Evolutionary conservation across 108 stramenopile species (phyloP).

Genomic region (Nitzschia sp.): DNA sequence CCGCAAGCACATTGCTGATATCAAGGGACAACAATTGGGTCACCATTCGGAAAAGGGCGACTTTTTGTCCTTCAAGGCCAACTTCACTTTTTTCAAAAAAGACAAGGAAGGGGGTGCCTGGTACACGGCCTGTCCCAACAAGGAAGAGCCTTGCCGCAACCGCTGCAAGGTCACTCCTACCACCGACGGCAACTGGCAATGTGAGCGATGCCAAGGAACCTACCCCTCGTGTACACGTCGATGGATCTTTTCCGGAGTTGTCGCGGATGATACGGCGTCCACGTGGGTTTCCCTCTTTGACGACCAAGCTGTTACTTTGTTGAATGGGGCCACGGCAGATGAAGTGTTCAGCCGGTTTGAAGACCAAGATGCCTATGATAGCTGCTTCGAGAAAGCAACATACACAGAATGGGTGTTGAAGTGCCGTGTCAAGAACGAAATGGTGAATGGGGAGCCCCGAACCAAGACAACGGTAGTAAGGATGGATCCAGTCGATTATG

Average conservation of each 20-base stretch:
- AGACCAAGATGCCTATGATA: slow-evolving; percentile 69
- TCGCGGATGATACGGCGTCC: slow-evolving; percentile 79
- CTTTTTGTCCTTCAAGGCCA: slow-evolving; percentile 84
- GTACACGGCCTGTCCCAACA: slow-evolving; percentile 93
- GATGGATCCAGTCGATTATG: slow-evolving; percentile 82
- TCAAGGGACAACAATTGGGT: slow-evolving; percentile 86
- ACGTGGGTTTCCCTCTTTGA: slow-evolving; percentile 92
- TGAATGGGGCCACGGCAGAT: slow-evolving; percentile 82
- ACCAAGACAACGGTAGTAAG: slow-evolving; percentile 75
- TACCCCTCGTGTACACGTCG: slow-evolving; percentile 75
- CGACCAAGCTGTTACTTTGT: slow-evolving; percentile 75
- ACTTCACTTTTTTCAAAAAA: slow-evolving; percentile 88
- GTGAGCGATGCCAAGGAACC: slow-evolving; percentile 80
- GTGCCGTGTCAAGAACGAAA: slow-evolving; percentile 90
- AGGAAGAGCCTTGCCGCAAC: slow-evolving; percentile 84
- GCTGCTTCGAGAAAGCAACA: slow-evolving; percentile 63
- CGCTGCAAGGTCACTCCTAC: slow-evolving; percentile 81
- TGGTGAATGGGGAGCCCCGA: slow-evolving; percentile 86
- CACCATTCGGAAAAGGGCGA: slow-evolving; percentile 87
- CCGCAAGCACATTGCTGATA: slow-evolving; percentile 74
- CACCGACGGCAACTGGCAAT: slow-evolving; percentile 78
- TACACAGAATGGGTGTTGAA: slow-evolving; percentile 88
- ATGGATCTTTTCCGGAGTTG: slow-evolving; percentile 84
- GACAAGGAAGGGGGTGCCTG: slow-evolving; percentile 92
- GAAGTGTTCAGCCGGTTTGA: slow-evolving; percentile 47